A percentile compares a stretch with the other conserved stretches of the same genome.
These are phyloP conservation scores for Linaria vulgaris DNA, from an alignment of 257 asterid genomes.

Conservation along the genomic window DNA sequence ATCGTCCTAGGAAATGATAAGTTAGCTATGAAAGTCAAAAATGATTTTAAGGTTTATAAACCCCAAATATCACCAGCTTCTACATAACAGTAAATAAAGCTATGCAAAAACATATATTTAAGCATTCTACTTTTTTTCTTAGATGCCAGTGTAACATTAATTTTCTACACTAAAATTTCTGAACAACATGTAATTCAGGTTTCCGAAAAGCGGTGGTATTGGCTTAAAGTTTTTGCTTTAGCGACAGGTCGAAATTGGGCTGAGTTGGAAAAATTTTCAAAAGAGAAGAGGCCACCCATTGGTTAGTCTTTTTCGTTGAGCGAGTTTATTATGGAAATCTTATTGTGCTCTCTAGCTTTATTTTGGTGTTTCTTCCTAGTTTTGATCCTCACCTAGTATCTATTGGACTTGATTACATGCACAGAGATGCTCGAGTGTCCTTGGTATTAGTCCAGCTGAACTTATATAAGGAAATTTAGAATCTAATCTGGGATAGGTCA, in stretches of 20 bases:
- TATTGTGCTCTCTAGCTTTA: constrained; percentile 13
- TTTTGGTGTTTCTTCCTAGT: constrained; percentile 6
- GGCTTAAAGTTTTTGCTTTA: constrained; percentile 95
- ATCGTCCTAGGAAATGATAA: constrained; percentile 87
- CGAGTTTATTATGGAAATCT: constrained; percentile 10
- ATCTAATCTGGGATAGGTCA: too few relatives aligned
- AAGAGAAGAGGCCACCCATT: constrained; percentile 90
- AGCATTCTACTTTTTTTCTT: neutral
- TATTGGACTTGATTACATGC: neutral
- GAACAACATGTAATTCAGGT: constrained; percentile 50
- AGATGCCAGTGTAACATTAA: neutral
- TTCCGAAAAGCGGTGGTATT: constrained; percentile 95
- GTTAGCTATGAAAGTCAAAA: constrained; percentile 77
- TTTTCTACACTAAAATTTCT: constrained; percentile 5
- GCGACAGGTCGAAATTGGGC: constrained; percentile 95
- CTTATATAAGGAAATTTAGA: too few relatives aligned
- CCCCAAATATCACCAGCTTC: constrained; percentile 4
- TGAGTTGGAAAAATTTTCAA: constrained; percentile 81
- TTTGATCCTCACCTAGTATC: too few relatives aligned
- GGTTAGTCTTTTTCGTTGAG: constrained; percentile 43
- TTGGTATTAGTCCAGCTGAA: too few relatives aligned
- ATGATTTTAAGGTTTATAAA: constrained; percentile 74
- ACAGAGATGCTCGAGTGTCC: too few relatives aligned
- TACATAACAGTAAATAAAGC: constrained; percentile 14
- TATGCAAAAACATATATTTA: neutral